Base-by-base conservation (phyloP, 352 stramenopile species). In the Pseudoperonospora humuli region DNA sequence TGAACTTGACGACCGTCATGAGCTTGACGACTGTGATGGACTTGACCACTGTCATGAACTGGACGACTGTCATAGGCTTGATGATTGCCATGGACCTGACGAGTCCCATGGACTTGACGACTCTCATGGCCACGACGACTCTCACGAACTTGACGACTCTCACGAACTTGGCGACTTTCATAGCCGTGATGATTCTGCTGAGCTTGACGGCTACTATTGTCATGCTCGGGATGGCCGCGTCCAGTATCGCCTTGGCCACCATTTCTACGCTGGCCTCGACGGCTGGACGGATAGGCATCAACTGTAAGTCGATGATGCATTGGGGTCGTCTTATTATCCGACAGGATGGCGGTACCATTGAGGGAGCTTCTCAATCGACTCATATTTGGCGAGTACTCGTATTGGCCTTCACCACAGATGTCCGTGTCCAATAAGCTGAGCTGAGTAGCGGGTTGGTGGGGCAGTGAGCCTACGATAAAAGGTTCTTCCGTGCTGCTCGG, bases 301-400 rank as follows among this genome's bases (percentile, higher is more conserved):
- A 69, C 60, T 13, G 60, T 69, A 33, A 60, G 34, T 36, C 61
- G 56, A 14, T 56, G 44, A 33, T 52, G 44, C 19, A 39, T 44
- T 21, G 51, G 32, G 18, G 48, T 51, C 15, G 63, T 70, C n/a
- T 67, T 48, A 15, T 66, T 61, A 27, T 70, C 63, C 14, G 59
- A 68, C n/a, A 73, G 42, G 38, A 73, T 70, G 2, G 44, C 58
- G 4, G 63, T 70, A 13, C 56, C 55, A 15, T 54, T 65, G 34
- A 70, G 33, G 0, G 63, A 63, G 19, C 46, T 55, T 27, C 58
- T 39, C 20, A 62, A 18, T 9, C 52, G 38, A 21, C 57, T 66
- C 57, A 59, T 45, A 26, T 61, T 58, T 11, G 57, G 57, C 14
- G 57, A 66, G 37, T 66, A 66, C 28, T 52, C 51, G 25, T 61